Percentiles rank a stretch among this genome's conserved stretches.
Conservation (phyloP, 177 flowering plant species). For the Telopea speciosissima region DNA sequence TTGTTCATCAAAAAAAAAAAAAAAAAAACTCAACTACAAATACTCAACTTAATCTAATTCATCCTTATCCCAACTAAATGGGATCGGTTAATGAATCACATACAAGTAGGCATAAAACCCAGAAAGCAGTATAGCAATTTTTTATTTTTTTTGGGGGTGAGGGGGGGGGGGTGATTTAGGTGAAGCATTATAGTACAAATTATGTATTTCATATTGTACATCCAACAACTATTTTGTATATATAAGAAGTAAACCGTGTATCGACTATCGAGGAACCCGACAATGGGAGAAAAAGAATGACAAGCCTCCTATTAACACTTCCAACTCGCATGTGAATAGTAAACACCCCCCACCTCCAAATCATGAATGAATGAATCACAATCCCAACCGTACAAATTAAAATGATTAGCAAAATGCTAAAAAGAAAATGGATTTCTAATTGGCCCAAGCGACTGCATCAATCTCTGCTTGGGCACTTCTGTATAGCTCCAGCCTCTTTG, state of each 20-base stretch:
- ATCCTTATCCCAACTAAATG: too few relatives aligned
- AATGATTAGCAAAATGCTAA: neutral
- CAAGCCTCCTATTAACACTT: neutral
- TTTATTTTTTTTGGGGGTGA: too few relatives aligned
- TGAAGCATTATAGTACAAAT: too few relatives aligned
- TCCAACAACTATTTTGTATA: too few relatives aligned
- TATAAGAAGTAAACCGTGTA: neutral
- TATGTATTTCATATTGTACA: too few relatives aligned
- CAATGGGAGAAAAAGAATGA: neutral
- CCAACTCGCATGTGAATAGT: neutral
- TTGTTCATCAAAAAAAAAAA: too few relatives aligned
- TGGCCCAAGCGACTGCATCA: conserved; percentile 68
- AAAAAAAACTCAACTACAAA: too few relatives aligned
- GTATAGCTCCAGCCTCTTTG: conserved; percentile 69
- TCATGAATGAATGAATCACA: conserved; percentile 19
- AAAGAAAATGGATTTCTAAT: conserved; percentile 23
- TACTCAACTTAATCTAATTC: too few relatives aligned
- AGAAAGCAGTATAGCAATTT: too few relatives aligned
- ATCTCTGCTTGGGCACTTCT: conserved; percentile 70
- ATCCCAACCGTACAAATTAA: neutral
- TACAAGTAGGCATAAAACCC: too few relatives aligned
- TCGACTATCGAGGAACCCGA: neutral
- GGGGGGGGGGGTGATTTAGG: too few relatives aligned
- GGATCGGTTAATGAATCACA: too few relatives aligned
- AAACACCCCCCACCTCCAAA: neutral